Evolutionary conservation across 352 stramenopile genomes (phyloP).

Genomic region (Albugo candida): DNA sequence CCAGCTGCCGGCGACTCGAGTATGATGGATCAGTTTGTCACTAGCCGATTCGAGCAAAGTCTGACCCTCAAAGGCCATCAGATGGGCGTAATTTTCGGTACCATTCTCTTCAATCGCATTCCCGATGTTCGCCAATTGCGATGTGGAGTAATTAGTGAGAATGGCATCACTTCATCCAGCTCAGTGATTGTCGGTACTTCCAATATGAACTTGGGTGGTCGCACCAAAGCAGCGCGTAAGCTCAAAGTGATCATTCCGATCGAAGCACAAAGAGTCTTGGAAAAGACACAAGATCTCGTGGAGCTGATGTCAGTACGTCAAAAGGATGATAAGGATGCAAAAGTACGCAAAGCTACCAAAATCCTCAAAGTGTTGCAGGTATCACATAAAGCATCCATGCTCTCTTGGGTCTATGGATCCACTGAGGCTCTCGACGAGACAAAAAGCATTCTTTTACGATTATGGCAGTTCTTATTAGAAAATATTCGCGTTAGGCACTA

Average conservation of each 20-base stretch:
- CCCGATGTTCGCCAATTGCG: slow-evolving; percentile 71
- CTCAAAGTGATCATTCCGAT: slow-evolving; percentile 64
- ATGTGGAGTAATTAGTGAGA: slow-evolving; percentile 74
- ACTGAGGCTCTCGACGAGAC: slow-evolving; percentile 69
- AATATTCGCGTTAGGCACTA: slow-evolving; percentile 83
- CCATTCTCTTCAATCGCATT: slow-evolving; percentile 78
- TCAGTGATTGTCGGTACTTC: slow-evolving; percentile 62
- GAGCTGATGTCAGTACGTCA: slow-evolving; percentile 73
- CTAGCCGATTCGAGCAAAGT: slow-evolving; percentile 73
- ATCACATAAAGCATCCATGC: slow-evolving; percentile 78
- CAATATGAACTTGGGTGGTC: slow-evolving; percentile 4
- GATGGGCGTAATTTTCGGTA: slow-evolving; percentile 73
- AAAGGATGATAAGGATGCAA: slow-evolving; percentile 80
- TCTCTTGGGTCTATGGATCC: slow-evolving; percentile 76
- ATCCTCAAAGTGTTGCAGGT: slow-evolving; percentile 81
- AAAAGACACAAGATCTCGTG: slow-evolving; percentile 79
- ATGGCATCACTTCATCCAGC: slow-evolving; percentile 72
- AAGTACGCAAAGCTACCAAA: slow-evolving; percentile 79
- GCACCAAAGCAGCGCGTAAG: slow-evolving; percentile 45
- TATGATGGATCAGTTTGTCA: slow-evolving; percentile 38
- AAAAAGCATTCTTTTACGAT: slow-evolving; percentile 61
- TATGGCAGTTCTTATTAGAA: slow-evolving; percentile 79
- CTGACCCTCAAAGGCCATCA: slow-evolving; percentile 74
- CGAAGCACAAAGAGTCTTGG: slow-evolving; percentile 69
- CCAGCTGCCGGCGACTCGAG: neutral